Conservation (phyloP, 805 yeast genomes). For the Starmera pachycereana region DNA sequence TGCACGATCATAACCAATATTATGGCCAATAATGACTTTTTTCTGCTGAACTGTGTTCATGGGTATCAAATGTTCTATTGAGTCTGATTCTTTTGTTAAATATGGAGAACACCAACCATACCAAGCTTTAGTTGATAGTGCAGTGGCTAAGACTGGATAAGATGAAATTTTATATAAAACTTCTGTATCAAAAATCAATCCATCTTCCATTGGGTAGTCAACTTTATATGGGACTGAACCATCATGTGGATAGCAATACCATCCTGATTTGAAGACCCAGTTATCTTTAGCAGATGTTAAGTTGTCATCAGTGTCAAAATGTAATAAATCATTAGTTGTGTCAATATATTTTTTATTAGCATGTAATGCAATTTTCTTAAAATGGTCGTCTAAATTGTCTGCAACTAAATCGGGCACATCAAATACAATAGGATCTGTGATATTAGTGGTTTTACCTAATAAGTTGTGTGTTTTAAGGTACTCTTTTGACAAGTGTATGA, state of each 20-base stretch:
- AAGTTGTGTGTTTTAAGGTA: constrained; percentile 55
- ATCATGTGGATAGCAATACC: constrained; percentile 59
- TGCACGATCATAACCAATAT: constrained; percentile 85
- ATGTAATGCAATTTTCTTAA: constrained; percentile 53
- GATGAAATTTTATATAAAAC: constrained; percentile 64
- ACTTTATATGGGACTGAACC: constrained; percentile 48
- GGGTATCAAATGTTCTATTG: constrained; percentile 62
- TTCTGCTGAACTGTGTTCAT: constrained; percentile 37
- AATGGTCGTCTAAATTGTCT: constrained; percentile 70
- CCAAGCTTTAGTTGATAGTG: constrained; percentile 73
- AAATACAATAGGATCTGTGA: constrained; percentile 47
- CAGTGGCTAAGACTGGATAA: constrained; percentile 75
- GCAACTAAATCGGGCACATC: constrained; percentile 72
- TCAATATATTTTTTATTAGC: constrained; percentile 51
- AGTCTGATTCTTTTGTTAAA: constrained; percentile 40
- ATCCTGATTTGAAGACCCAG: constrained; percentile 63
- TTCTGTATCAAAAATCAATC: constrained; percentile 83
- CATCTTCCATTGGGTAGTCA: constrained; percentile 57
- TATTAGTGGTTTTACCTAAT: constrained; percentile 64
- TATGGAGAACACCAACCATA: constrained; percentile 93
- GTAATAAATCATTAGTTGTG: constrained; percentile 35
- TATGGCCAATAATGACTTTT: constrained; percentile 77
- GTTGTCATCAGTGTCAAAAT: constrained; percentile 25
- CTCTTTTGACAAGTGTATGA: constrained; percentile 43
- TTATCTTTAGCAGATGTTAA: constrained; percentile 25